Evolutionary conservation across 2,329 filamentous ascomycete genomes (phyloP).

Genomic region (Plectosphaerella cucumerina): DNA sequence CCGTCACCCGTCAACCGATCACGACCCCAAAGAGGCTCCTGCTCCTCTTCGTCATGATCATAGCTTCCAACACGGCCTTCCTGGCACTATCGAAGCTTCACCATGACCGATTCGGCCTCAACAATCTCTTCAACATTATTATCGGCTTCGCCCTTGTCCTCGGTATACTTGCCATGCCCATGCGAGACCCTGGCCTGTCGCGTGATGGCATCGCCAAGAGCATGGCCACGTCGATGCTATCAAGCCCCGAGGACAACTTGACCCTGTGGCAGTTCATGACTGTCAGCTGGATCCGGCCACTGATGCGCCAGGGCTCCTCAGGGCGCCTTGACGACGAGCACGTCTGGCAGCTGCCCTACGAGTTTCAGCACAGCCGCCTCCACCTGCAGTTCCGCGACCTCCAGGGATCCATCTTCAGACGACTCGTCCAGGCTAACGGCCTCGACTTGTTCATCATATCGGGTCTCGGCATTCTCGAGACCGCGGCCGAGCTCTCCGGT

Average conservation of each 20-base stretch:
- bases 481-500: conserved; percentile 48
- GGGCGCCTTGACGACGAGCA: conserved; percentile 72
- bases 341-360: conserved; percentile 74
- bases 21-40: conserved; percentile 37
- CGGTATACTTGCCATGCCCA: conserved; percentile 58
- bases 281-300: conserved; percentile 75
- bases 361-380: conserved; percentile 76
- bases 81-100: conserved; percentile 19
- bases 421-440: conserved; percentile 72
- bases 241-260: conserved; percentile 73
- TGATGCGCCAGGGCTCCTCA: conserved; percentile 61
- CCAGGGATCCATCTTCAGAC: conserved; percentile 64
- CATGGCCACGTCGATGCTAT: conserved; percentile 53
- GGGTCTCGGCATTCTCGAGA: conserved; percentile 58
- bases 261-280: conserved; percentile 80
- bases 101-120: conserved; percentile 9
- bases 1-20: conserved; percentile 30
- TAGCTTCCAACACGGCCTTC: conserved; percentile 23
- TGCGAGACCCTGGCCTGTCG: conserved; percentile 56
- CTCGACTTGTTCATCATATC: conserved; percentile 71
- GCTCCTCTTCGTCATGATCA: conserved; percentile 29
- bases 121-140: conserved; percentile 12
- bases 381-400: conserved; percentile 72
- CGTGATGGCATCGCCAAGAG: conserved; percentile 56
- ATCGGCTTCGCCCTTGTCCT: conserved; percentile 21